phyloP scores from a whole-genome alignment of 2,329 filamentous ascomycete genomes.

The Orbilia oligospora region DNA sequence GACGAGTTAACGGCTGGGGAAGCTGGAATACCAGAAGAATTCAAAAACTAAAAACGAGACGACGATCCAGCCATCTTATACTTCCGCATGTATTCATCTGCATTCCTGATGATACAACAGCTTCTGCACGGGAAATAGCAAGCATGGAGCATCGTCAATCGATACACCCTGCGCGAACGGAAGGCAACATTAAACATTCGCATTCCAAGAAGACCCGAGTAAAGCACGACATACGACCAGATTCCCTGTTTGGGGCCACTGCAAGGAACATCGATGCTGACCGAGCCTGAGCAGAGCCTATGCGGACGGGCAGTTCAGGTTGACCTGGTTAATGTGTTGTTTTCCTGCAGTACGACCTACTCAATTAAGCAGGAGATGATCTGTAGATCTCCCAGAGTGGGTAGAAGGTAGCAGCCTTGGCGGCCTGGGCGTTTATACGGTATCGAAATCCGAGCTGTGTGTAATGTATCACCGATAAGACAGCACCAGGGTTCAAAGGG shows the following conservation, averaged over 20 bases:
- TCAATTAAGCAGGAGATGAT: slow-evolving; percentile 43
- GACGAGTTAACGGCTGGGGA: slow-evolving; percentile 89
- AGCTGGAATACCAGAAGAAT: slow-evolving; percentile 76
- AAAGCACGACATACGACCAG: slow-evolving; percentile 35
- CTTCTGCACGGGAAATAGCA: not conserved
- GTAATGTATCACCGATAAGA: slow-evolving; percentile 32
- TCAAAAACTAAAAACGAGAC: slow-evolving; percentile 65
- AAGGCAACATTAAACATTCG: slow-evolving; percentile 51
- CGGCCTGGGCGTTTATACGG: slow-evolving; percentile 35
- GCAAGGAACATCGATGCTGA: slow-evolving; percentile 32
- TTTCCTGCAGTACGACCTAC: slow-evolving; percentile 42
- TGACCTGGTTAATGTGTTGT: slow-evolving; percentile 52
- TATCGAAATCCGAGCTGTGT: not conserved
- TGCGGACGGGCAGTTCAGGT: slow-evolving; percentile 25
- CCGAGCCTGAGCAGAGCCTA: slow-evolving; percentile 1
- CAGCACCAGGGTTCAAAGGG: slow-evolving; percentile 34
- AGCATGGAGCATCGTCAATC: slow-evolving; percentile 20
- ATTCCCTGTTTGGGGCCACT: slow-evolving; percentile 37
- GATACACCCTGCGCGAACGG: slow-evolving; percentile 32
- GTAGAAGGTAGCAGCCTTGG: slow-evolving; percentile 59
- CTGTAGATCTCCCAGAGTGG: slow-evolving; percentile 28
- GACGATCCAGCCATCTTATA: slow-evolving; percentile 86
- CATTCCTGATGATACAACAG: slow-evolving; percentile 22
- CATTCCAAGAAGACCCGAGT: slow-evolving; percentile 31
- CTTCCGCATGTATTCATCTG: not conserved